Base-by-base conservation (phyloP, 768 basidiomycete genomes). In the Boletus vinaceobasis region DNA sequence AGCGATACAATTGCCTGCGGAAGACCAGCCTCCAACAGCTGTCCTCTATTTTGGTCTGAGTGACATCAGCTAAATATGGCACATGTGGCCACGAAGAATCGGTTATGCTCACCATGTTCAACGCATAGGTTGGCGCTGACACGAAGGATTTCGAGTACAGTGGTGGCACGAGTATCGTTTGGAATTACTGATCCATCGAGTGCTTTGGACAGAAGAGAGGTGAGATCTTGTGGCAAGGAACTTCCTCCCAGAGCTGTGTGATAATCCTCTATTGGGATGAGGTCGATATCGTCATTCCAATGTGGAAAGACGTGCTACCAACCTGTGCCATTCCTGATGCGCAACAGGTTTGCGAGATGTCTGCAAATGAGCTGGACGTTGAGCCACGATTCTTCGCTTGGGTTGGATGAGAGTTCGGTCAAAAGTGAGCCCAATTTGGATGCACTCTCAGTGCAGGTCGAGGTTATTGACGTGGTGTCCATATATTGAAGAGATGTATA, bases 91-190 rank as follows among this genome's bases (percentile, higher is more conserved):
- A 19, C 48, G 19, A 51, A 37, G 31, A 38, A 46, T 42, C 37
- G 29, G 15, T 19, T 43, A 14, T 23, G 67, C 82, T 56, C 60
- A 85, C 89, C 84, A 62, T 93, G 89, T 66, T 93, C 89, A 73
- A 90, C 85, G 69, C 88, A 91, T 17, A 93, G 71, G 70, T 93
- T 93, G 13, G 91, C 91, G 26, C 83, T 84, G 14, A 91, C 83
- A 53, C 91, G 80, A 50, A 93, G 79, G 31, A 91, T 71, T 66
- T 93, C 88, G 55, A 80, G 81, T 23, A 85, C 74, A 10, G 80
- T 79, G 9, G 78, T 64, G 47, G 81, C 75, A 54, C 76, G 78
- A n/a, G 70, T 57, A 29, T 75, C 71, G 50, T 67, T 71, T 6
- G 83, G 81, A 43, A 77, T 73, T 19, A 76, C 58, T 6, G 78